phyloP scores from a whole-genome alignment of 192 early-diverging fungal species.

The Gryganskiella cystojenkinii region DNA sequence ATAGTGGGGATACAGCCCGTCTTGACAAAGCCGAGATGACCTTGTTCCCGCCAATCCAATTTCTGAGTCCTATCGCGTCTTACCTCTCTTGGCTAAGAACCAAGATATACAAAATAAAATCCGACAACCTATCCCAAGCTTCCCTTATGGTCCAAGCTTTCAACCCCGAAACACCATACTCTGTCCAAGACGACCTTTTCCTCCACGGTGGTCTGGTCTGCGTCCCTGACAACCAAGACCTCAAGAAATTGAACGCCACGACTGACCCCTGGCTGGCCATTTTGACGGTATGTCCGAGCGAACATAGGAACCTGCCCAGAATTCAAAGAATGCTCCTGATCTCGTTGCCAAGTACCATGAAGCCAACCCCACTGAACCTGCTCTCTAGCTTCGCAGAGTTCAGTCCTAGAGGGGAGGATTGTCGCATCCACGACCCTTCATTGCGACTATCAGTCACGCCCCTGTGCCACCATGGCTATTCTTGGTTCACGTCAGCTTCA shows the following conservation, averaged over 20 bases:
- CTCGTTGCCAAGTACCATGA: neutral
- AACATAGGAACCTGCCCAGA: neutral
- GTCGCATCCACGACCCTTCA: neutral
- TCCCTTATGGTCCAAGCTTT: conserved; percentile 8
- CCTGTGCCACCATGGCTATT: too few species aligned
- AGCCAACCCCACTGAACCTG: neutral
- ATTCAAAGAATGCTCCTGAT: neutral
- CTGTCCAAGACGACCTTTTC: conserved; percentile 15
- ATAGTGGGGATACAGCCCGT: conserved; percentile 9
- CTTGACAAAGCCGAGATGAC: conserved; percentile 6
- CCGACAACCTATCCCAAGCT: neutral
- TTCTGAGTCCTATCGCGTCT: conserved; percentile 1
- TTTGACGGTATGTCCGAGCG: conserved; percentile 1
- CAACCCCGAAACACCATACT: neutral
- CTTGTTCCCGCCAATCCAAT: conserved; percentile 7
- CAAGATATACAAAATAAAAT: neutral
- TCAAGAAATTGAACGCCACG: conserved; percentile 33
- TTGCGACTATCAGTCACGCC: too few species aligned
- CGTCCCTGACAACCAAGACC: conserved; percentile 20
- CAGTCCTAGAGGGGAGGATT: neutral
- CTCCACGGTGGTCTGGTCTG: conserved; percentile 21
- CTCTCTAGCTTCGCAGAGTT: neutral
- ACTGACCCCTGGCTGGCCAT: conserved; percentile 41
- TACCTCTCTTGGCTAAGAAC: neutral
- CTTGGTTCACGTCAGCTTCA: too few species aligned